Conservation (phyloP, 345 rosid species). For the Populus euphratica region DNA sequence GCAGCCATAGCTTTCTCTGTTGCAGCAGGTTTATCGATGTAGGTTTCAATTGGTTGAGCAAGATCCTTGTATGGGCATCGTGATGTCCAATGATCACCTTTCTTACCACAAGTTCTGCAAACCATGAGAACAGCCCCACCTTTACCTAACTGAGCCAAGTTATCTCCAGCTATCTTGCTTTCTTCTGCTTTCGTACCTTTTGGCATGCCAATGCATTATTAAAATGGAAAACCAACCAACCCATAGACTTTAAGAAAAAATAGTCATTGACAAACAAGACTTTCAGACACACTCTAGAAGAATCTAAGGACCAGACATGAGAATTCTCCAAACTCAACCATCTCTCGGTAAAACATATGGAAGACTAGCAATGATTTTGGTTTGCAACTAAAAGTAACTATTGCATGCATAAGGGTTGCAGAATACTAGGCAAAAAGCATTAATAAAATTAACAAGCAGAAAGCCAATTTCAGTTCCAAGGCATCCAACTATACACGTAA, state of each 20-base stretch:
- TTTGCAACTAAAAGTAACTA: background rate
- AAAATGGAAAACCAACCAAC: background rate
- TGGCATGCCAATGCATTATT: background rate
- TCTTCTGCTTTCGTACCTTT: conserved; percentile 75
- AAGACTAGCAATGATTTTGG: background rate
- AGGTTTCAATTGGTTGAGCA: conserved; percentile 48
- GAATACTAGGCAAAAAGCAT: background rate
- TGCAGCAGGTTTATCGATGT: conserved; percentile 55
- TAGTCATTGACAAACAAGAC: background rate
- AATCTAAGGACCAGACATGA: background rate
- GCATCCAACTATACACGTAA: background rate
- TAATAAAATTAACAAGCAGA: background rate
- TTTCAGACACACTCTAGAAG: background rate
- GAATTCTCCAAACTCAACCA: background rate
- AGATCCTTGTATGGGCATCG: conserved; percentile 90
- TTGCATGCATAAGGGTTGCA: too few relatives aligned
- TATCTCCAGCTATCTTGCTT: conserved; percentile 49
- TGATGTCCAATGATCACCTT: conserved; percentile 93
- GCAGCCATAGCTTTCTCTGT: conserved; percentile 45
- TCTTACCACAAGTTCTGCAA: conserved; percentile 82
- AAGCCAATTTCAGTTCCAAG: background rate
- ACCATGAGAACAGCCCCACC: conserved; percentile 84
- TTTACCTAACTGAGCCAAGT: conserved; percentile 60
- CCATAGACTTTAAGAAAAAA: background rate
- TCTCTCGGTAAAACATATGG: background rate